Percentiles rank a stretch among this genome's conserved stretches.
These are phyloP conservation scores for Coniochaeta hoffmannii DNA, from an alignment of 2,329 filamentous ascomycete species.

Conservation along the genomic window DNA sequence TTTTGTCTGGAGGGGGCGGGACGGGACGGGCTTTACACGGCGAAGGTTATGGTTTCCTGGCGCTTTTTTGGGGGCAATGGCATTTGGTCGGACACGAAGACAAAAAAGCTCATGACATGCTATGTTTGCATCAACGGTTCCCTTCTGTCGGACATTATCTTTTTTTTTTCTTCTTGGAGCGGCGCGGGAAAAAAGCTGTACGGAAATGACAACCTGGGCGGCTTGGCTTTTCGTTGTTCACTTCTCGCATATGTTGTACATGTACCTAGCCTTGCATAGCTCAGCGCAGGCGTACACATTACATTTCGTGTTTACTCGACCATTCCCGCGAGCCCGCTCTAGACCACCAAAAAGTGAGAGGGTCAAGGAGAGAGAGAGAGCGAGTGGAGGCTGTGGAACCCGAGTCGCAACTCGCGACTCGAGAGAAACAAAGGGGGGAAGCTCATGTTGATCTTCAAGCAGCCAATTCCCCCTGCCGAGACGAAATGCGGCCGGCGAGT, in stretches of 20 bases:
- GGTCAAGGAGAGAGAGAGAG: too few species aligned
- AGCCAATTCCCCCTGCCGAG: too few species aligned
- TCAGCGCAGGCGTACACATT: background rate
- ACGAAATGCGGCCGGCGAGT: too few species aligned
- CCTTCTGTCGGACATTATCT: background rate
- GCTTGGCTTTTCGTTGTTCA: background rate
- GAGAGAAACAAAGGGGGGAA: too few species aligned
- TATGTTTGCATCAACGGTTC: background rate
- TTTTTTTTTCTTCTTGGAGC: background rate
- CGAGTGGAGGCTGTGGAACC: too few species aligned
- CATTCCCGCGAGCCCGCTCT: too few species aligned
- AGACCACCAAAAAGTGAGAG: too few species aligned
- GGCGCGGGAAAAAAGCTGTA: background rate
- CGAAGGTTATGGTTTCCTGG: background rate
- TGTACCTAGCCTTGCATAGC: background rate
- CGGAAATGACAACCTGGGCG: background rate
- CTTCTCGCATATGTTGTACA: background rate
- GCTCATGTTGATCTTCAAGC: too few species aligned
- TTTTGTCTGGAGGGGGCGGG: background rate
- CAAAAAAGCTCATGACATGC: background rate
- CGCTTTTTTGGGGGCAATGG: background rate
- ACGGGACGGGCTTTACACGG: background rate
- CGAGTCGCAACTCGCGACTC: too few species aligned
- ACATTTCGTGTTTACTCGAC: background rate
- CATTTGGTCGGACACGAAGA: conserved; percentile 1